Base-by-base conservation (phyloP, 2,329 filamentous ascomycete species). In the Aspergillus alliaceus region DNA sequence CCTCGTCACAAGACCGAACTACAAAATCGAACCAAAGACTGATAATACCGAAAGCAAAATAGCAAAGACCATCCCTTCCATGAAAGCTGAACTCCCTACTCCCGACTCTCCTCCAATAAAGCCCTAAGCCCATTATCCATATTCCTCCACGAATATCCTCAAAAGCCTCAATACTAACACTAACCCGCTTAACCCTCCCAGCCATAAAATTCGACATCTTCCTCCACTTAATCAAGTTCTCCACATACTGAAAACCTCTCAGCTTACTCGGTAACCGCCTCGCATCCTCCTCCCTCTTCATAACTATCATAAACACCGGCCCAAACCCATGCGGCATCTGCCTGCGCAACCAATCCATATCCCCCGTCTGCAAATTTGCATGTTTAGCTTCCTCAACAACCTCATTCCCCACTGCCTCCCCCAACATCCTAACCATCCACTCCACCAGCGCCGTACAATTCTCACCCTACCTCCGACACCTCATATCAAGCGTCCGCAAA, bases 161-260 rank as follows among this genome's bases (percentile, higher is more conserved):
- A 80, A 89, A 89, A 39, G 83, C 84, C 78, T 98, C 95, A 20
- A 97, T 82, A 0, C 93, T 95, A 27, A 96, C 78, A 70, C 93
- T 97, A 25, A 98, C 77, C 54, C 93, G 79, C 72, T 97, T 67
- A 70, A 98, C 72, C 57, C 84, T 82, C 67, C 95, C 90, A 22
- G 95, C 87, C 1, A 73, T 79, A 1, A 76, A 68, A 77, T 99
- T 95, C 59, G 87, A 89, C 90, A 98, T 91, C 29, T 89, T 85
- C 54, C 95, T 83, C 95, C 95, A 99, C 82, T 99, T 93, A 63
- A 99, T 92, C 79, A 98, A 75, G 70, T 90, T 96, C 82, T 98
- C 95, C 15, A 98, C 91, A 75, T 99, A 95, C 66, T 96, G 90
- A 77, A 98, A 98, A 32, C 96, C 81, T 1, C 79, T 70, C 71